Conservation (phyloP, 768 basidiomycete species). For the Tubosaeta sp. region DNA sequence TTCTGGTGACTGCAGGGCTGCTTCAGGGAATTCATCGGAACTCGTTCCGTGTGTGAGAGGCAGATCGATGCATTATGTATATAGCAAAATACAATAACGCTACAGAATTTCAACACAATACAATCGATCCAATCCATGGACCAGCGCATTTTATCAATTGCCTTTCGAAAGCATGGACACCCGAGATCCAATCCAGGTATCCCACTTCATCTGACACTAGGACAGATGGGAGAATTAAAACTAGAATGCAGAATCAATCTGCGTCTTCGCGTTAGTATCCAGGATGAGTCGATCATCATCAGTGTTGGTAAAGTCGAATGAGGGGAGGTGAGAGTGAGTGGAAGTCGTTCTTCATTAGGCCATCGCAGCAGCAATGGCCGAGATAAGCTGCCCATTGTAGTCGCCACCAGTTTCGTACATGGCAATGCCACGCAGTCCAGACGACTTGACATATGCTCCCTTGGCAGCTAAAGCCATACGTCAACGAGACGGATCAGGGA, state of each 20-base stretch:
- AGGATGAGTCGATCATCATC: slow-evolving; percentile 23
- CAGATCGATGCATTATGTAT: neutral
- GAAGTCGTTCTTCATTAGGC: slow-evolving; percentile 9
- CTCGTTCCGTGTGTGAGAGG: neutral
- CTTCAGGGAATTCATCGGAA: too few species aligned
- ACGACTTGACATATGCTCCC: slow-evolving; percentile 36
- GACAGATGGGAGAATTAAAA: slow-evolving; percentile 7
- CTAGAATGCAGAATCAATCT: slow-evolving; percentile 9
- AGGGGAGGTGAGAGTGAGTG: slow-evolving; percentile 2
- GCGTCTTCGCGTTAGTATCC: neutral
- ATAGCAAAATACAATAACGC: slow-evolving; percentile 4
- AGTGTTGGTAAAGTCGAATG: slow-evolving; percentile 8
- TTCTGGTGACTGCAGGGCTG: too few species aligned
- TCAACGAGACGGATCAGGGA: neutral
- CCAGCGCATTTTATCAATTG: neutral
- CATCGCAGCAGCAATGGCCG: slow-evolving; percentile 30
- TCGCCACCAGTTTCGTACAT: slow-evolving; percentile 47
- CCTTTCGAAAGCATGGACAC: slow-evolving; percentile 13
- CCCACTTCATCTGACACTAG: slow-evolving; percentile 12
- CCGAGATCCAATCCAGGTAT: neutral
- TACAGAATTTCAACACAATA: neutral
- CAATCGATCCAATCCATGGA: slow-evolving; percentile 1
- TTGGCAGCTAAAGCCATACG: slow-evolving; percentile 33
- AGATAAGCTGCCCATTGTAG: slow-evolving; percentile 33
- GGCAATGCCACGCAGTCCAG: slow-evolving; percentile 38